phyloP scores from a whole-genome alignment of 495 filamentous ascomycete genomes.

The Parachaetomium inaequale region DNA sequence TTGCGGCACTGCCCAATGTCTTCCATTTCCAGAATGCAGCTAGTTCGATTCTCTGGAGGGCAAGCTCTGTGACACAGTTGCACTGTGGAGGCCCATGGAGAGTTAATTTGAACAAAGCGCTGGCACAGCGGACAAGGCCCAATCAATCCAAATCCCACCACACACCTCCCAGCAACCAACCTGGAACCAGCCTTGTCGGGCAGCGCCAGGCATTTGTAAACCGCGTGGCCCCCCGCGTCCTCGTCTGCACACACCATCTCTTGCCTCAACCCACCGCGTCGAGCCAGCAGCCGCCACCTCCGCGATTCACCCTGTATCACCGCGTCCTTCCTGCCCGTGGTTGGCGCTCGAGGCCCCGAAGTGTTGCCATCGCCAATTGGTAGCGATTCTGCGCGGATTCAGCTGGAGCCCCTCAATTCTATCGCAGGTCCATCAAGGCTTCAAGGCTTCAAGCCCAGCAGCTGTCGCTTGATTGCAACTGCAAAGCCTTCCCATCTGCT shows the following conservation, averaged over 20 bases:
- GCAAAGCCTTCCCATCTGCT: background rate
- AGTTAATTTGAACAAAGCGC: background rate
- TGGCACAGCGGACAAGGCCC: background rate
- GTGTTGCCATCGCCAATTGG: background rate
- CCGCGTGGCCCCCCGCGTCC: background rate
- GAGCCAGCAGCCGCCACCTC: background rate
- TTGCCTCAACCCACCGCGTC: background rate
- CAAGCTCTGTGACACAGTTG: too few species aligned
- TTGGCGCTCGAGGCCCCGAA: background rate
- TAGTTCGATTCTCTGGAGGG: too few species aligned
- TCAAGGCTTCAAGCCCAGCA: too few species aligned
- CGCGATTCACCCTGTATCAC: background rate
- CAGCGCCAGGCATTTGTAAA: conserved; percentile 3
- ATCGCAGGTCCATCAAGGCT: background rate
- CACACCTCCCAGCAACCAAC: background rate
- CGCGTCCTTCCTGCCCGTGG: background rate
- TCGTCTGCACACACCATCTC: background rate
- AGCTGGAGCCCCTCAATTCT: background rate
- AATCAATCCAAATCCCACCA: background rate
- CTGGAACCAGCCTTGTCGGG: background rate
- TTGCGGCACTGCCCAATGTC: too few species aligned
- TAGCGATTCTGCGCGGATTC: background rate
- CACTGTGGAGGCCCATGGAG: too few species aligned
- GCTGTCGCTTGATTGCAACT: background rate
- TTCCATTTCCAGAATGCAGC: too few species aligned